A percentile compares a stretch with the other conserved stretches of the same genome.
phyloP scores from a whole-genome alignment of 768 basidiomycete species.

The Boletus bicolor region DNA sequence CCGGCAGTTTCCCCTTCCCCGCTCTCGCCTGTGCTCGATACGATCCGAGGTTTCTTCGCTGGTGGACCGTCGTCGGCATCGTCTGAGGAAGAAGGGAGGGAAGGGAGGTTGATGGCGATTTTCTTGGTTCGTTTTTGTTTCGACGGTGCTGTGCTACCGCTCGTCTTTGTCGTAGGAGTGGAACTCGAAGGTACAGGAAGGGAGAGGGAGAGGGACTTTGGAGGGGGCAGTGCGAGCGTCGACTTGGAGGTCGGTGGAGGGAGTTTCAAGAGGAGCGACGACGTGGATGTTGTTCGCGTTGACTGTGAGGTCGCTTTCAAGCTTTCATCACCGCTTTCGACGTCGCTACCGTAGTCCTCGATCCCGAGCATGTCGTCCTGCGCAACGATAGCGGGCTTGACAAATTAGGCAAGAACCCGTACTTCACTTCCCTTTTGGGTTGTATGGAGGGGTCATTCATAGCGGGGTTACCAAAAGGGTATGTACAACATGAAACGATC shows the following conservation, averaged over 20 bases:
- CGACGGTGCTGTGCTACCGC: slow-evolving; percentile 9
- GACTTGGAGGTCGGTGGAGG: slow-evolving; percentile 31
- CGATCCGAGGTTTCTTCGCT: slow-evolving; percentile 55
- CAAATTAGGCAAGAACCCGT: not conserved
- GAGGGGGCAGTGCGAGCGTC: slow-evolving; percentile 36
- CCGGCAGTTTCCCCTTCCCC: not conserved
- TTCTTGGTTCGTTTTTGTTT: slow-evolving; percentile 45
- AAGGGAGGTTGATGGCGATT: slow-evolving; percentile 38
- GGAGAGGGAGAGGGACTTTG: slow-evolving; percentile 28
- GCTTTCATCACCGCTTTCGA: slow-evolving; percentile 51
- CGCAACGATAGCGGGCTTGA: not conserved
- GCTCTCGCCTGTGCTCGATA: slow-evolving; percentile 40
- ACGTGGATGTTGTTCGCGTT: not conserved
- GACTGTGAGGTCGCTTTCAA: slow-evolving; percentile 1
- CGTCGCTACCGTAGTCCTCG: slow-evolving; percentile 75
- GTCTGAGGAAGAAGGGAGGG: slow-evolving; percentile 32
- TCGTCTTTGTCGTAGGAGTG: slow-evolving; percentile 1
- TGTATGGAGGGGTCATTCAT: not conserved
- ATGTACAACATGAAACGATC: too few species aligned
- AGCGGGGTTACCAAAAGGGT: not conserved
- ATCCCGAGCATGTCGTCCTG: slow-evolving; percentile 60
- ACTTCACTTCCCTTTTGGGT: not conserved
- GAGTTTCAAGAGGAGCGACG: slow-evolving; percentile 20
- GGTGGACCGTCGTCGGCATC: slow-evolving; percentile 50
- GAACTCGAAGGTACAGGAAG: slow-evolving; percentile 26